phyloP scores from a whole-genome alignment of 2,329 filamentous ascomycete species.

The Trichoderma semiorbis region DNA sequence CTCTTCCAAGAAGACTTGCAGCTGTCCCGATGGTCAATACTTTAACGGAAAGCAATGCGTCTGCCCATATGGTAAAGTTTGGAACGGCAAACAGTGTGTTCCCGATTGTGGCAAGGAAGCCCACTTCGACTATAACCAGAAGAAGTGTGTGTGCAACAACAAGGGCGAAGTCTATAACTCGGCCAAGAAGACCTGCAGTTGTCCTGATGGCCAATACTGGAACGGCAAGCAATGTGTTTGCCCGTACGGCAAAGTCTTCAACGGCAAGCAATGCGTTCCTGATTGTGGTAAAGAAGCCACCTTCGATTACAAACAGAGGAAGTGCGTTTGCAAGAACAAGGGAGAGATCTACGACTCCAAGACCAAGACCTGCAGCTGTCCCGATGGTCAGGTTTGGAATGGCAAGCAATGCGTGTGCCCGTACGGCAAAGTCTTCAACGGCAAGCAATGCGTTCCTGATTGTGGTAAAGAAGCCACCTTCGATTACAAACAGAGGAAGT shows the following conservation, averaged over 20 bases:
- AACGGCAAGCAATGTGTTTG: constrained; percentile 4
- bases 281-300: constrained; percentile 16
- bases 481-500: not conserved
- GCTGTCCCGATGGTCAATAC: constrained; percentile 9
- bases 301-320: not conserved
- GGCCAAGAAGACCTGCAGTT: constrained; percentile 15
- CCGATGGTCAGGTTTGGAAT: not conserved
- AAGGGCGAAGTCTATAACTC: constrained; percentile 11
- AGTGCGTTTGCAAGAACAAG: constrained; percentile 18
- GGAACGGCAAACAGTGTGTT: constrained; percentile 8
- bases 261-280: not conserved
- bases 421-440: not conserved
- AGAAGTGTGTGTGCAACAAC: constrained; percentile 15
- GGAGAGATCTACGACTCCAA: constrained; percentile 9
- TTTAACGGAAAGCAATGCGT: constrained; percentile 3
- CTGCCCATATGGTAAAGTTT: not conserved
- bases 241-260: not conserved
- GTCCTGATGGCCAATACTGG: constrained; percentile 4
- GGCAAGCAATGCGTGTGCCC: constrained; percentile 13
- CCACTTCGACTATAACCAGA: not conserved
- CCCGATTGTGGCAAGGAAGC: constrained; percentile 16
- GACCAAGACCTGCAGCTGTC: constrained; percentile 12
- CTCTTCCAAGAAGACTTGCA: not conserved
- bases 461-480: constrained; percentile 17
- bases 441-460: constrained; percentile 5